Base-by-base conservation (phyloP, 2,329 filamentous ascomycete species). In the Calonectria pseudoturangicola region DNA sequence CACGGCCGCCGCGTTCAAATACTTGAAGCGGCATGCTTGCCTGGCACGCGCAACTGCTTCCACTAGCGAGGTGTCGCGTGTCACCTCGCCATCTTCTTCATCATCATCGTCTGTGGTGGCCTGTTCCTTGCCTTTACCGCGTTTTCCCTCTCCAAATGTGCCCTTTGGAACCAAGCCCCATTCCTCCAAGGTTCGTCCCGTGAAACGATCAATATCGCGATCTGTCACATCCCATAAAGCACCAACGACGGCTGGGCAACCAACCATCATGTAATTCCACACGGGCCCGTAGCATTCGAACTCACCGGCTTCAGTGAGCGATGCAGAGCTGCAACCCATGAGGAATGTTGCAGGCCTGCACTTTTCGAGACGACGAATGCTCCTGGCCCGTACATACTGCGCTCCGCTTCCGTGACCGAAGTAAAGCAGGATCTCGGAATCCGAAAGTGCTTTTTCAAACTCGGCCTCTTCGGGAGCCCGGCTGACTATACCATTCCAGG, bases 221-320 rank as follows among this genome's bases (percentile, higher is more conserved):
- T 99, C 97, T 12, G 97, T 99, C 63, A 99, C 97, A 83, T 99
- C 97, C 97, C 97, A 99, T 45, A 99, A 88, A 18, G 96, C 98
- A 56, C 95, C 97, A 2, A 98, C 92, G 12, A 98, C 91, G 0
- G 96, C 95, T 4, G 95, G 95, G 77, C 90, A 92, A 1, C 95
- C 96, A 0, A 95, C 96, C 77, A 96, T 92, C 85, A 99, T 92
- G 85, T 98, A 98, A 79, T 96, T 95, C 86, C 96, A 92, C 28
- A 97, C 94, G 69, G 96, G 95, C 1, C 97, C 96, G 78, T 94
- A 93, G n/a, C 94, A 93, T 83, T 98, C 96, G 80, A 98, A 98
- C 74, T 95, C 93, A 63, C 96, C 96, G 13, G 92, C 92, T 79
- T 97, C 94, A 0, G 82, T 84, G 65, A 98, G 89, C 33, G 92